A percentile compares a stretch with the other conserved stretches of the same genome.
Conservation (phyloP, 768 basidiomycete species). For the Exidia glandulosa region DNA sequence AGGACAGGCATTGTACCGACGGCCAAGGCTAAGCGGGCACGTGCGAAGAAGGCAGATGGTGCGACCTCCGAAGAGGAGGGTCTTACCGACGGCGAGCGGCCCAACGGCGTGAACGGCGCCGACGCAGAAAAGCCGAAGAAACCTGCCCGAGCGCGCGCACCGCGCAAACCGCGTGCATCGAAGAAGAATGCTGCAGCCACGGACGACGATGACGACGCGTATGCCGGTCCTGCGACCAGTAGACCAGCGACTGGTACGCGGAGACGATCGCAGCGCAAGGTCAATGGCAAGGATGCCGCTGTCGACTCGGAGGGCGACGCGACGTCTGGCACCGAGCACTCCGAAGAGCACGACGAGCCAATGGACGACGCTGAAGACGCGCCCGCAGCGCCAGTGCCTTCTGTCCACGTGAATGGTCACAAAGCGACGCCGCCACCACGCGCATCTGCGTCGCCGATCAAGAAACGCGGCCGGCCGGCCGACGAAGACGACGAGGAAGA, state of each 20-base stretch:
- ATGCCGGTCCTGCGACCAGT: slow-evolving; percentile 24
- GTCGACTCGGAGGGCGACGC: slow-evolving; percentile 13
- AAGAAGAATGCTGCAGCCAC: slow-evolving; percentile 11
- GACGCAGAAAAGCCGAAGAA: slow-evolving; percentile 6
- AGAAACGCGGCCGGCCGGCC: not conserved
- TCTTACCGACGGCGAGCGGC: not conserved
- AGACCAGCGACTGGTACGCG: slow-evolving; percentile 5
- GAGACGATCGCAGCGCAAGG: slow-evolving; percentile 17
- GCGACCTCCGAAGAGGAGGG: slow-evolving; percentile 21
- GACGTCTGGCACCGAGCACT: slow-evolving; percentile 19
- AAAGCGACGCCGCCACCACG: slow-evolving; percentile 2
- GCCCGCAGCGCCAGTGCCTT: too few species aligned
- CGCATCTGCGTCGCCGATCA: not conserved
- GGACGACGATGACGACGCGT: slow-evolving; percentile 19
- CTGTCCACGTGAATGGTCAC: too few species aligned
- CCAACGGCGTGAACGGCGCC: slow-evolving; percentile 9
- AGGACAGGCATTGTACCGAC: slow-evolving; percentile 5
- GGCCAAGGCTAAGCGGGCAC: slow-evolving; percentile 12
- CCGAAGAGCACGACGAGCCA: slow-evolving; percentile 20
- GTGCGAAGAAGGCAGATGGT: slow-evolving; percentile 17
- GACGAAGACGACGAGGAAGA: slow-evolving; percentile 1
- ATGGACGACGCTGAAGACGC: slow-evolving; percentile 3
- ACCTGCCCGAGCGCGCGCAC: slow-evolving; percentile 9
- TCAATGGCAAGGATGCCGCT: slow-evolving; percentile 21
- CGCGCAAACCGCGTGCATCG: slow-evolving; percentile 7